Base-by-base conservation (phyloP, 2,329 filamentous ascomycete species). In the Botrytis byssoidea region DNA sequence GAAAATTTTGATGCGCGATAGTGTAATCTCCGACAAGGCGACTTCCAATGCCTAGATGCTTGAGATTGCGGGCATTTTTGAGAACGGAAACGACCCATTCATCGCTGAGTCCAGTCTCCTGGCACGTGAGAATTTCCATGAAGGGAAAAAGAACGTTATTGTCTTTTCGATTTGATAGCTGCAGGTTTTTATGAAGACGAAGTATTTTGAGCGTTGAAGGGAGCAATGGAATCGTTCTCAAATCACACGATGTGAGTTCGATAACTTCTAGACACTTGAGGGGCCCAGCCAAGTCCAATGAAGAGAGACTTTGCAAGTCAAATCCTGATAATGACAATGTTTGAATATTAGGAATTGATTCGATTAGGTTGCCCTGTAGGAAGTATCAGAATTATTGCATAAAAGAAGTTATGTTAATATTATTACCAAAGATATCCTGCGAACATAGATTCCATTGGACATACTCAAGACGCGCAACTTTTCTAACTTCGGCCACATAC, bases 161-260 rank as follows among this genome's bases (percentile, higher is more conserved):
- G 10, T 6, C 20, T 32, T 40, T 6, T 14, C 70, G 55, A 42
- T 42, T 57, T 29, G 22, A 8, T 18, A 60, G 25, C 16, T 7
- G 18, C 35, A 35, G 14, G 42, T 78, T 80, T 2, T 76, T 51
- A 22, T 66, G 74, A 1, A 81, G 22, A 32, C 72, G 71, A n/a
- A 81, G 77, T 20, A 77, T 74, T 68, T 75, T 78, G 22, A 81
- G 61, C 16, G 76, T 79, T 12, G 70, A 35, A n/a, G 80, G 79
- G 35, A 81, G 72, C 40, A 68, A 68, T 20, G 79, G 80, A 14
- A 79, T 42, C 8, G 25, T 22, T 18, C 3, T 42, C 35, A 79
- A 46, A 35, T 67, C 14, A 4, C 73, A 75, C 55, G 78, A 71
- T 37, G 32, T 75, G 7, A 81, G 73, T 61, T 79, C 75, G 18